Conservation (phyloP, 73 alveolate genomes). For the Paramecium caudatum region DNA sequence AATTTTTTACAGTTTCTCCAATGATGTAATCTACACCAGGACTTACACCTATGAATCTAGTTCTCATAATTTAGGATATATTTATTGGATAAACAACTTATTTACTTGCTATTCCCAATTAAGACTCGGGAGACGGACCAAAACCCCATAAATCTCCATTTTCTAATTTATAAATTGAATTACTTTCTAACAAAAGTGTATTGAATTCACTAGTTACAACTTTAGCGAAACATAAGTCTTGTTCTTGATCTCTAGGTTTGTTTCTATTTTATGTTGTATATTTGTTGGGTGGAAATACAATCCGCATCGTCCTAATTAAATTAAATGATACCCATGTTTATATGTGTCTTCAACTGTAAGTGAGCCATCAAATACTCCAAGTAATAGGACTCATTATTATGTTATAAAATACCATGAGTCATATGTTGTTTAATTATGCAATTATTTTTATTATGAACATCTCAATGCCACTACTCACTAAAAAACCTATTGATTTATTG, state of each 20-base stretch:
- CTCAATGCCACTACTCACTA: neutral
- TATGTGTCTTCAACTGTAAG: neutral
- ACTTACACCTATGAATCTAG: neutral
- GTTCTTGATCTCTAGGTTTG: neutral
- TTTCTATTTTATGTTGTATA: neutral
- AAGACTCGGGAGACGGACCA: neutral
- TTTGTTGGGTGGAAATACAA: conserved; percentile 17
- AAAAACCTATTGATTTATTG: conserved; percentile 7
- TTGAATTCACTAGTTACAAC: conserved; percentile 4
- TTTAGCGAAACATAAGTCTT: conserved; percentile 33
- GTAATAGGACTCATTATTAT: neutral
- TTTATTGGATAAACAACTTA: conserved; percentile 30
- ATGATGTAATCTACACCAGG: conserved; percentile 6
- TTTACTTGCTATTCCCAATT: neutral
- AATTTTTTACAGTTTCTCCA: neutral
- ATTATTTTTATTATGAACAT: too few species aligned
- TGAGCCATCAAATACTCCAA: conserved; percentile 40
- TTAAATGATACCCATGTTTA: neutral
- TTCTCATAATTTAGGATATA: neutral
- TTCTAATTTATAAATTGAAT: neutral
- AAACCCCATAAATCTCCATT: conserved; percentile 13
- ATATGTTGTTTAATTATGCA: too few species aligned
- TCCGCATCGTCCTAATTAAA: neutral
- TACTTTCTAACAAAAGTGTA: conserved; percentile 26
- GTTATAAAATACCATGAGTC: conserved; percentile 40